Base-by-base conservation (phyloP, 768 basidiomycete species). In the Cystobasidium onofrii region DNA sequence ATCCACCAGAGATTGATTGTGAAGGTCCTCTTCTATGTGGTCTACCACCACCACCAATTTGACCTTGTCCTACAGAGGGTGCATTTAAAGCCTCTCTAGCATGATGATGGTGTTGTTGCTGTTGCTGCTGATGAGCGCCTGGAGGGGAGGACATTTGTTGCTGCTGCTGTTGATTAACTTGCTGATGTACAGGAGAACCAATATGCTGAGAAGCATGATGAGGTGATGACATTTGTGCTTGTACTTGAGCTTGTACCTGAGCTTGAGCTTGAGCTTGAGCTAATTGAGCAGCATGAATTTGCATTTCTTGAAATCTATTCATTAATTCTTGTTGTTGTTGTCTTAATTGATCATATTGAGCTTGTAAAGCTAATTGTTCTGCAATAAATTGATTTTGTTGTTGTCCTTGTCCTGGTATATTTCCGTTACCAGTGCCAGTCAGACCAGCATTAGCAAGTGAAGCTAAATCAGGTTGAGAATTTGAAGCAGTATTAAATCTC, bases 341-440 rank as follows among this genome's bases (percentile, higher is more conserved):
- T 78, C 92, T 90, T 73, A 95, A 83, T 3, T 86, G 89, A 82
- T 92, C 92, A 76, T 94, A 93, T 81, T 95, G 91, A 77, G 81
- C 91, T 82, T 94, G 92, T 72, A 95, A 80, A 55, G 91, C 91
- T 79, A 94, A 90, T 90, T 97, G 95, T 81, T 97, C 92, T 6
- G 92, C 92, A 91, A 97, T 93, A 72, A 94, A 89, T 29, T 90
- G 90, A 62, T 41, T 65, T n/a, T 55, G 65, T 15, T 34, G 31
- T 17, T 23, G 43, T 7, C 41, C 41, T 9, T 18, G 9, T 43
- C 41, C 41, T 43, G 7, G 41, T 18, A 15, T 74, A 41, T n/a
- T n/a, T n/a, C 29, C 25, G 60, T 33, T 46, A 39, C 34, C 63
- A 57, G 27, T 64, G 55, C 27, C 70, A 52, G 41, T 23, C 20